phyloP scores from a whole-genome alignment of 257 asterid genomes.

The Nicotiana benthamiana region DNA sequence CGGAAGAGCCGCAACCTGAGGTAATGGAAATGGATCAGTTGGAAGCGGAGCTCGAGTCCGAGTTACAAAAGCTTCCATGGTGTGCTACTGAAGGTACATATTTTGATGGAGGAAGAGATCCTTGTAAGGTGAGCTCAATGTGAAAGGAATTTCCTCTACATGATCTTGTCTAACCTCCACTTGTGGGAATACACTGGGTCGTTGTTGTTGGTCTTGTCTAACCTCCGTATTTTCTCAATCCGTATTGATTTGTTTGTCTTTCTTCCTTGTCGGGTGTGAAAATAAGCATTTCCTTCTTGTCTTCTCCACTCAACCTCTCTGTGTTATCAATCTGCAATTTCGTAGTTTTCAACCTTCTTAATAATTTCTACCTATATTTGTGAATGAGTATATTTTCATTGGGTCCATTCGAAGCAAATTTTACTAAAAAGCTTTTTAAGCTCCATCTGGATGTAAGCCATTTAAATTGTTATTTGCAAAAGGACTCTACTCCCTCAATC shows the following conservation, averaged over 20 bases:
- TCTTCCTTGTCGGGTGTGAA: not conserved
- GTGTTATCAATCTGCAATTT: not conserved
- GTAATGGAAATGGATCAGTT: slow-evolving; percentile 46
- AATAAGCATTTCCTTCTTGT: not conserved
- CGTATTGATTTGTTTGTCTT: not conserved
- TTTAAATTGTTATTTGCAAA: not conserved
- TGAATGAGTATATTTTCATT: not conserved
- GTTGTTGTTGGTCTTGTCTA: not conserved
- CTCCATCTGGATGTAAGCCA: not conserved
- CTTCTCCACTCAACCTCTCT: not conserved
- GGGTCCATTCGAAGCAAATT: not conserved
- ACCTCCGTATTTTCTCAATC: not conserved
- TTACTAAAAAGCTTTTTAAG: not conserved
- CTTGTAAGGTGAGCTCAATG: slow-evolving; percentile 20
- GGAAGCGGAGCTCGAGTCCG: slow-evolving; percentile 45
- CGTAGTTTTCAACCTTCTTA: not conserved
- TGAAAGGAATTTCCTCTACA: not conserved
- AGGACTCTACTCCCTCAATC: not conserved
- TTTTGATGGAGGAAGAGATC: slow-evolving; percentile 22
- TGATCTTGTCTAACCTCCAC: not conserved
- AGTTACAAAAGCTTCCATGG: slow-evolving; percentile 48
- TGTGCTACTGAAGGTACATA: slow-evolving; percentile 20
- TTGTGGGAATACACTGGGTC: too few species aligned
- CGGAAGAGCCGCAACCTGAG: slow-evolving; percentile 35
- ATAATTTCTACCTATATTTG: not conserved